Conservation (phyloP, 2,329 filamentous ascomycete genomes). For the Diaporthe citrichinensis region DNA sequence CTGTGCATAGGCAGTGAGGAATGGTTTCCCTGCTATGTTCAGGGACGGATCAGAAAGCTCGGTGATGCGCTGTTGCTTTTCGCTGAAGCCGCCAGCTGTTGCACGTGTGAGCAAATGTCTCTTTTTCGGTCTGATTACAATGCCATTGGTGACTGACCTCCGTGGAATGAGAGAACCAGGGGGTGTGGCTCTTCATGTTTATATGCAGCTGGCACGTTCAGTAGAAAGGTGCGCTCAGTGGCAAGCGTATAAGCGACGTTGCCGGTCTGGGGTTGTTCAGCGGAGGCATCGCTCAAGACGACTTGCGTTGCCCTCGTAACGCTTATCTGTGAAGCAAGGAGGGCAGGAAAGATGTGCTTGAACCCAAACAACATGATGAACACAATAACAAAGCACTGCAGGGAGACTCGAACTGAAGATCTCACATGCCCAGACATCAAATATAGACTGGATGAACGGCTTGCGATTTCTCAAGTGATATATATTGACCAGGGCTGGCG, state of each 20-base stretch:
- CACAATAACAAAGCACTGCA: neutral
- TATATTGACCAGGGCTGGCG: neutral
- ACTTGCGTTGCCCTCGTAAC: constrained; percentile 14
- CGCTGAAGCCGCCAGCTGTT: constrained; percentile 44
- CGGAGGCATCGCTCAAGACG: neutral
- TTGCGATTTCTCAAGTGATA: neutral
- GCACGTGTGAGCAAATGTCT: neutral
- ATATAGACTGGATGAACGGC: neutral
- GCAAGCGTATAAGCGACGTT: constrained; percentile 45
- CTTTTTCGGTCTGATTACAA: neutral
- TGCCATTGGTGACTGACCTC: constrained; percentile 38
- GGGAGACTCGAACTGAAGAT: neutral
- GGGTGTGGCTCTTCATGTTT: constrained; percentile 41
- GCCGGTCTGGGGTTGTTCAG: constrained; percentile 34
- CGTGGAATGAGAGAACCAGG: constrained; percentile 46
- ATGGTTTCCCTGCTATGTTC: constrained; percentile 45
- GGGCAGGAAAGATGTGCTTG: neutral
- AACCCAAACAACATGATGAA: neutral
- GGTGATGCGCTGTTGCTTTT: constrained; percentile 46
- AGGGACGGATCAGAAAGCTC: constrained; percentile 46
- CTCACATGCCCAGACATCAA: neutral
- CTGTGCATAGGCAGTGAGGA: constrained; percentile 46
- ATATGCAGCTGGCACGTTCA: constrained; percentile 45
- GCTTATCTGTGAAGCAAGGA: constrained; percentile 7
- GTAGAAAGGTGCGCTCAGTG: constrained; percentile 45